Evolutionary conservation across 2,329 filamentous ascomycete species (phyloP).

Genomic region (Atkinsonella texensis): DNA sequence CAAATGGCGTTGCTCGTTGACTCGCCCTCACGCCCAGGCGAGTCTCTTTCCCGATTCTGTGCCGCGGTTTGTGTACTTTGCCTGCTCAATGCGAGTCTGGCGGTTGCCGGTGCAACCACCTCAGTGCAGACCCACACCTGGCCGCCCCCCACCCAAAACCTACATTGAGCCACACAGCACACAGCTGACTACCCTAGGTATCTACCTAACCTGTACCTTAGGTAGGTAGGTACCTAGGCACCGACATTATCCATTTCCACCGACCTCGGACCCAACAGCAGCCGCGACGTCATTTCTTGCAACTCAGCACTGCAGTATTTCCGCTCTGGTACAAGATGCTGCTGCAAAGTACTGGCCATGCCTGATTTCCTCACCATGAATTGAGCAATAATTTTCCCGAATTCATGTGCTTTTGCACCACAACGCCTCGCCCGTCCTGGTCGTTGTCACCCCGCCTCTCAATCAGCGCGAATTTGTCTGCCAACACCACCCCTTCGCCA

Average conservation of each 20-base stretch:
- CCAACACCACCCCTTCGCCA: no score
- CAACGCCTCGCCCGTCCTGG: not conserved
- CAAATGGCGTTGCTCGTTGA: not conserved
- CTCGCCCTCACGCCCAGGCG: not conserved
- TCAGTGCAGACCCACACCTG: not conserved
- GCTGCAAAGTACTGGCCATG: no score
- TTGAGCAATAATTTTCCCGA: no score
- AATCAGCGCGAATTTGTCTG: no score
- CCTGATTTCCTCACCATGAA: no score
- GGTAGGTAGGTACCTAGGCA: no score
- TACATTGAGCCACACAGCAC: no score
- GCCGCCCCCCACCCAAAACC: no score
- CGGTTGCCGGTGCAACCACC: constrained; percentile 17
- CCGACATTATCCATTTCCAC: not conserved
- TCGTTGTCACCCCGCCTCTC: not conserved
- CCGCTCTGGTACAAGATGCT: no score
- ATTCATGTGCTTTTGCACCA: no score
- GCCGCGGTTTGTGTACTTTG: constrained; percentile 24
- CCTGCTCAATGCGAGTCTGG: not conserved
- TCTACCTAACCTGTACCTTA: no score
- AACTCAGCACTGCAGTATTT: not conserved
- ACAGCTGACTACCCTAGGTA: no score
- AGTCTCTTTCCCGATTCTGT: constrained; percentile 5
- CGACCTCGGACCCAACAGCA: not conserved
- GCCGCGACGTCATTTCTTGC: not conserved